These are phyloP conservation scores for Neurospora sp. DNA, from an alignment of 495 filamentous ascomycete species.

Conservation along the genomic window DNA sequence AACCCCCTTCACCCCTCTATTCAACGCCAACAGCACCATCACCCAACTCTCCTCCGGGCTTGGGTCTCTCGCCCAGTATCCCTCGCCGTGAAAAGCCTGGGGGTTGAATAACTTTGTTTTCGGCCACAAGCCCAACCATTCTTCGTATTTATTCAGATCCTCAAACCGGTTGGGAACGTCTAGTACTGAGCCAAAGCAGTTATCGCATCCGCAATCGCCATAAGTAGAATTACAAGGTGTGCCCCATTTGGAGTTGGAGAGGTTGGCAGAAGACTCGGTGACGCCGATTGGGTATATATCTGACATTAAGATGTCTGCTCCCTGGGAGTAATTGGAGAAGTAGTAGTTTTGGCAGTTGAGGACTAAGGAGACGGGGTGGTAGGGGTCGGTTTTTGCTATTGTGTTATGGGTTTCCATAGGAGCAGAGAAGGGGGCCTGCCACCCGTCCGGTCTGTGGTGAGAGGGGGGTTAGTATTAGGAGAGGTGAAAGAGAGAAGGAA, in stretches of 20 bases:
- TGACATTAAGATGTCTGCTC: conserved; percentile 56
- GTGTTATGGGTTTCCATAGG: no score
- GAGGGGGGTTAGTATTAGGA: no score
- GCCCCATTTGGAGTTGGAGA: conserved; percentile 38
- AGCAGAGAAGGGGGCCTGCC: conserved; percentile 15
- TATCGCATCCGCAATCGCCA: conserved; percentile 65
- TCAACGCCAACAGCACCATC: conserved; percentile 53
- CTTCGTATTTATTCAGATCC: conserved; percentile 34
- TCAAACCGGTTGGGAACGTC: conserved; percentile 50
- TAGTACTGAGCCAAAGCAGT: conserved; percentile 44
- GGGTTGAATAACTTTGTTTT: conserved; percentile 53
- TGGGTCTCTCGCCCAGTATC: conserved; percentile 52
- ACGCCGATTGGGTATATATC: conserved; percentile 59
- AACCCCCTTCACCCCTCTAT: conserved; percentile 49
- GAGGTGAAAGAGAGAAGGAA: no score
- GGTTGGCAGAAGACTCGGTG: conserved; percentile 22
- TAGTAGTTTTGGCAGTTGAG: conserved; percentile 66
- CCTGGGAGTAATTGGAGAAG: conserved; percentile 49
- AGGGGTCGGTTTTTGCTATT: no score
- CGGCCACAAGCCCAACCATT: conserved; percentile 31
- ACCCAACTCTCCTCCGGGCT: conserved; percentile 44
- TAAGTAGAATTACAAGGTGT: conserved; percentile 55
- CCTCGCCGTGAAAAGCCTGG: conserved; percentile 53
- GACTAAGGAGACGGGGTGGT: conserved; percentile 52
- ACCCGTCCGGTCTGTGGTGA: conserved; percentile 65